Base-by-base conservation (phyloP, 2,329 filamentous ascomycete genomes). In the Colletotrichum musae region DNA sequence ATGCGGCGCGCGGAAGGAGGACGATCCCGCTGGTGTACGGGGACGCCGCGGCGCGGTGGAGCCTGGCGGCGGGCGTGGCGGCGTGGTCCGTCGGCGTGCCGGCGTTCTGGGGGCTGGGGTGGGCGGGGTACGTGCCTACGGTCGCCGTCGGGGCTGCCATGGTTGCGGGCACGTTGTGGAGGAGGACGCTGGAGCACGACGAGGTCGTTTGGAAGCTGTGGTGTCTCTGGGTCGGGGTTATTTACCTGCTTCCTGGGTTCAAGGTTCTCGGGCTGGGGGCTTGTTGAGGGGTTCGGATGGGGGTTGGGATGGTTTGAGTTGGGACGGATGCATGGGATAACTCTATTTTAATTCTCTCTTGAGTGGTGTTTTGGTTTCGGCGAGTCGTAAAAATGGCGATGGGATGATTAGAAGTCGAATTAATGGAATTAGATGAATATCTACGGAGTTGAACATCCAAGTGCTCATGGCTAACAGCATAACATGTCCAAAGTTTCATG, bases 11-110 rank as follows among this genome's bases (percentile, higher is more conserved):
- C 1, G 56, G 57, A 1, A 45, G 63, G 39, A 36, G 60, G 39
- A 65, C 63, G 13, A 53, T 65, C 6, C 63, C 63, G 39, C 47
- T 65, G 2, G 56, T 65, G 2, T 53, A 28, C 0, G 63, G 63
- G 0, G 48, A 65, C 1, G 16, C 2, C 5, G 15, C 26, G 1
- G 57, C 63, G 48, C 36, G 63, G 16, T 18, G 10, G 36, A 65
- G 48, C 21, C 48, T 65, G 4, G 57, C 18, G 4, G 2, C 18
- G 4, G 39, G 63, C 1, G 48, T 28, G 6, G 6, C 39, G 15
- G 1, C 26, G 1, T 60, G 58, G 58, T 60, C 58, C 15, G 21
- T 43, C 2, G 4, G 10, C 1, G 32, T 60, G 16, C 58, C 58
- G 12, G 36, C 39, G 1, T 52, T 51, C 10, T 60, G 58, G 58